A percentile compares a stretch with the other conserved stretches of the same genome.
phyloP scores from a whole-genome alignment of 1,139 yeast species.

The Trichomonascaceae sp. region DNA sequence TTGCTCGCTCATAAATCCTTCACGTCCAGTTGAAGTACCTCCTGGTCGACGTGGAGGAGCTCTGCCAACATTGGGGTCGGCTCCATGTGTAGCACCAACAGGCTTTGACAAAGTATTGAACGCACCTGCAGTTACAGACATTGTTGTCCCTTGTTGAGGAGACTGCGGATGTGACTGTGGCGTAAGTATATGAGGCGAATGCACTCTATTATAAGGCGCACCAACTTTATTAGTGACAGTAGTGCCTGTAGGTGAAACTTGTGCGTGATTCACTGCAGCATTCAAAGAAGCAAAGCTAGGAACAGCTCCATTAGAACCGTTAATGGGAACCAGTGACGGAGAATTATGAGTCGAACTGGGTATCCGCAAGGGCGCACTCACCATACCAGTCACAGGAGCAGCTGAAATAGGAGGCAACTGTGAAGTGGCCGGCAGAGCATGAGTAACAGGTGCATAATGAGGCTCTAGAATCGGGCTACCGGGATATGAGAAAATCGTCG shows the following conservation, averaged over 20 bases:
- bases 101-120: background rate
- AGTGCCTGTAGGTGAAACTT: constrained; percentile 8
- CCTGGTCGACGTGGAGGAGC: background rate
- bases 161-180: constrained; percentile 28
- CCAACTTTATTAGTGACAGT: constrained; percentile 4
- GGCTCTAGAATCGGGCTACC: constrained; percentile 19
- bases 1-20: constrained; percentile 30
- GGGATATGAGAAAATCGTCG: constrained; percentile 17
- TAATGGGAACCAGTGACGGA: constrained; percentile 4
- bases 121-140: background rate
- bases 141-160: constrained; percentile 12
- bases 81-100: background rate
- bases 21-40: constrained; percentile 6
- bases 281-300: constrained; percentile 11
- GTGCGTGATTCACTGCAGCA: constrained; percentile 7
- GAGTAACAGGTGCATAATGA: constrained; percentile 9
- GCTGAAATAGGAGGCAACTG: constrained; percentile 10
- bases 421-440: constrained; percentile 1
- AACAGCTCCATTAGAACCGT: constrained; percentile 3
- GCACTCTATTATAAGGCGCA: constrained; percentile 7
- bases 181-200: constrained; percentile 23
- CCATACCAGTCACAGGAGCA: constrained; percentile 9
- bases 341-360: constrained; percentile 3
- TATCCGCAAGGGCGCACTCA: constrained; percentile 6
- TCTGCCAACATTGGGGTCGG: background rate